phyloP scores from a whole-genome alignment of 2,329 filamentous ascomycete species.

The Fusarium sacchari region DNA sequence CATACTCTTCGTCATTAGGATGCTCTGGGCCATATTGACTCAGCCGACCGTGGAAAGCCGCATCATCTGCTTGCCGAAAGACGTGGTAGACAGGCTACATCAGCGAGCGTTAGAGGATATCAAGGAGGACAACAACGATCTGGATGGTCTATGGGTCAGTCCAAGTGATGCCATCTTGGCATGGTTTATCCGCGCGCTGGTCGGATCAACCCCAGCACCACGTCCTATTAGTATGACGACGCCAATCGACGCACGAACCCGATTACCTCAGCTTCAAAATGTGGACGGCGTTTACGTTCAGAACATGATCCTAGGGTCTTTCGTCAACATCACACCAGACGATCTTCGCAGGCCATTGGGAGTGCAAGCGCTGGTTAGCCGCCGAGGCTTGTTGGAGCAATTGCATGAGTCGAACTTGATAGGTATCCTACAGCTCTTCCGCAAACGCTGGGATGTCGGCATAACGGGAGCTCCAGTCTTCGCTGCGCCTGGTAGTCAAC shows the following conservation, averaged over 20 bases:
- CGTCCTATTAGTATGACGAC: background rate
- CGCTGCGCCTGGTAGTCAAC: background rate
- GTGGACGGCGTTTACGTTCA: rapidly evolving
- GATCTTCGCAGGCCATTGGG: rapidly evolving
- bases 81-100: background rate
- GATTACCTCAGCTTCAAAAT: background rate
- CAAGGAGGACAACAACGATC: rapidly evolving
- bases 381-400: background rate
- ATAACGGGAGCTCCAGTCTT: background rate
- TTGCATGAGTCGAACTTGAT: background rate
- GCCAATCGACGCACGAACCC: background rate
- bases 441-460: background rate
- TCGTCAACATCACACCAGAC: background rate
- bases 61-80: background rate
- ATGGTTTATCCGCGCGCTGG: background rate
- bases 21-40: background rate
- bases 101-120: background rate
- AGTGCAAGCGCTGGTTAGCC: background rate
- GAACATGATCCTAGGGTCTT: background rate
- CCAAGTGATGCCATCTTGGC: background rate
- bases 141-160: background rate
- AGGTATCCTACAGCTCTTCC: background rate
- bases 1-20: background rate
- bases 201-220: rapidly evolving
- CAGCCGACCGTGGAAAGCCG: background rate